These are phyloP conservation scores for Colletotrichum cordylinicola DNA, from an alignment of 2,329 filamentous ascomycete species.

Conservation along the genomic window DNA sequence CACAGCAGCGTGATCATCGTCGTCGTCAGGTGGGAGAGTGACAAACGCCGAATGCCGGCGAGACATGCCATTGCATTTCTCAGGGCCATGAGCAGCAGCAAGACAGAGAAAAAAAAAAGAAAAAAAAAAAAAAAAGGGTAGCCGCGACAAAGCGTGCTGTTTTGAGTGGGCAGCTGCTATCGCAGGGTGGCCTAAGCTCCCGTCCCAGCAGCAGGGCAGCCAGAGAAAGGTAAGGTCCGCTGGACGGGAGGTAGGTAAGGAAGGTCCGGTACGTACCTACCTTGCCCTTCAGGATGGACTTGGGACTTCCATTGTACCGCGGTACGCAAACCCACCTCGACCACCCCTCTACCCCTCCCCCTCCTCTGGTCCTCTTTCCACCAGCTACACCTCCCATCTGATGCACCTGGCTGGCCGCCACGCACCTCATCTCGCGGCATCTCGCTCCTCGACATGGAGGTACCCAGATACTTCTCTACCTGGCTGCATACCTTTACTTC, in stretches of 20 bases:
- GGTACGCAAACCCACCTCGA: neutral
- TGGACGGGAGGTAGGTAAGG: neutral
- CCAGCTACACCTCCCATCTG: neutral
- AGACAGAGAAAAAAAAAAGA: neutral
- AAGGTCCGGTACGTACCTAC: neutral
- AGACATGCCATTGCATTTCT: neutral
- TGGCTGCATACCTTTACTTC: neutral
- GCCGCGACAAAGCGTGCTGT: constrained; percentile 20
- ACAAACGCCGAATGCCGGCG: constrained; percentile 13
- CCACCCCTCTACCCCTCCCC: neutral
- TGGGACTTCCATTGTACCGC: neutral
- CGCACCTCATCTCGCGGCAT: neutral
- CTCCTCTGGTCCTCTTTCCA: neutral
- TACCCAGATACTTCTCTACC: neutral
- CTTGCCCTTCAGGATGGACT: neutral
- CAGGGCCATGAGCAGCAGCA: neutral
- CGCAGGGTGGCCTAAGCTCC: constrained; percentile 17
- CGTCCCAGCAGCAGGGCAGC: neutral
- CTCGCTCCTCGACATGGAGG: neutral
- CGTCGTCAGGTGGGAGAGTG: neutral
- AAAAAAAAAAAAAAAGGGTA: neutral
- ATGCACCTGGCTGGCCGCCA: neutral
- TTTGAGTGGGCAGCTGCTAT: constrained; percentile 8
- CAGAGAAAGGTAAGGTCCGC: neutral
- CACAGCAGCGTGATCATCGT: neutral